These are phyloP conservation scores for Pharus latifolius DNA, from an alignment of 176 grass and related monocot genomes.

Conservation along the genomic window DNA sequence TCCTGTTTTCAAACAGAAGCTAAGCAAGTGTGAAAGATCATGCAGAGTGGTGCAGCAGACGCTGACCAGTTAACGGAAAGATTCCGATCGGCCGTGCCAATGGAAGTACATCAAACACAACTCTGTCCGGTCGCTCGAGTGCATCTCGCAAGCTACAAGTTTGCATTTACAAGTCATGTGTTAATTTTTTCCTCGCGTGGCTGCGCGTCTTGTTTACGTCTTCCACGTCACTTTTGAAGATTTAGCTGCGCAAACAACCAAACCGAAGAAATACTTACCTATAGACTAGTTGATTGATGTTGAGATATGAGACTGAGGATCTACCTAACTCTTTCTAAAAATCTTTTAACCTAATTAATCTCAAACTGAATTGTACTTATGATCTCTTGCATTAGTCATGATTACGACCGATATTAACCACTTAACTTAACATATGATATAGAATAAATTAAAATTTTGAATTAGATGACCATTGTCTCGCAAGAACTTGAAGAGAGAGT, in stretches of 20 bases:
- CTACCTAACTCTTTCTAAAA: too few relatives aligned
- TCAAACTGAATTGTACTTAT: too few relatives aligned
- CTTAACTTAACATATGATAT: too few relatives aligned
- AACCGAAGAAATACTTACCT: background rate
- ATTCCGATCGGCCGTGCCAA: background rate
- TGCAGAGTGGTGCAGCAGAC: background rate
- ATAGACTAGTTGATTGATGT: background rate
- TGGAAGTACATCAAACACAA: background rate
- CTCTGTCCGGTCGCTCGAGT: background rate
- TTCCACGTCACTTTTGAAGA: background rate
- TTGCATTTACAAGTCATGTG: background rate
- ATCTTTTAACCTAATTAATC: too few relatives aligned
- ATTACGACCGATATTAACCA: too few relatives aligned
- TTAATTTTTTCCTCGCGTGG: background rate
- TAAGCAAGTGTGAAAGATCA: background rate
- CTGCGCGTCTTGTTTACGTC: background rate
- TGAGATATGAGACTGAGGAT: background rate
- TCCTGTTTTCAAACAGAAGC: background rate
- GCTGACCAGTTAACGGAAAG: background rate
- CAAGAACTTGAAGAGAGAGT: too few relatives aligned
- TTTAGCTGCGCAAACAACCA: background rate
- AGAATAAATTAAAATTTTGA: too few relatives aligned
- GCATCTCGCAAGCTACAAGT: background rate
- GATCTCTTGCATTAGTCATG: too few relatives aligned
- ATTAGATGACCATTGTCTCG: too few relatives aligned